These are phyloP conservation scores for Ophiostoma australiae DNA, from an alignment of 2,329 filamentous ascomycete species.

Conservation along the genomic window DNA sequence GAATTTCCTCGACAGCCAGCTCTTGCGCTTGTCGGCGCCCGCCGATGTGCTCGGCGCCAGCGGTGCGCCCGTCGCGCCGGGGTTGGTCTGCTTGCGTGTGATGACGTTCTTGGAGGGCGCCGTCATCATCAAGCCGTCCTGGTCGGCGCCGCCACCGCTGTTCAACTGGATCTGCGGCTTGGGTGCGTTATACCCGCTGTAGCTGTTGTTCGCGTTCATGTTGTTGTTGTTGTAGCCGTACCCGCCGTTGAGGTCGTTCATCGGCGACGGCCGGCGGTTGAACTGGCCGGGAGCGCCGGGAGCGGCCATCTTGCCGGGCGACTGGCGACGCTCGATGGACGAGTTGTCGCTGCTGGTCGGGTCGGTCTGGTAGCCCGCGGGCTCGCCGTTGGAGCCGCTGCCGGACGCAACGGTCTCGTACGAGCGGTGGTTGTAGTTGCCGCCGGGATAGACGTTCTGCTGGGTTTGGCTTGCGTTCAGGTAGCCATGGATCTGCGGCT, in stretches of 20 bases:
- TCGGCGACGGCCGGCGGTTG: conserved; percentile 13
- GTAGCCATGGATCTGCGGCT: conserved; percentile 34
- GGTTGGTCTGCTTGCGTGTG: conserved; percentile 35
- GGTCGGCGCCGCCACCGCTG: not conserved
- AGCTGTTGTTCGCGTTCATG: conserved; percentile 16
- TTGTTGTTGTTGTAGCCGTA: conserved; percentile 26
- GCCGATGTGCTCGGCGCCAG: conserved; percentile 23
- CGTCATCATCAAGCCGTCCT: not conserved
- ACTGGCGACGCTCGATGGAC: conserved; percentile 64
- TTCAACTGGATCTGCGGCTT: conserved; percentile 16
- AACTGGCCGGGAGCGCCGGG: conserved; percentile 5
- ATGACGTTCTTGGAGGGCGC: conserved; percentile 19
- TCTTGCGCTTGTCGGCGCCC: conserved; percentile 69
- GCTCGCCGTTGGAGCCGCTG: conserved; percentile 68
- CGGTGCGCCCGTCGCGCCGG: conserved; percentile 28
- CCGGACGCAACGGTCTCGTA: conserved; percentile 83
- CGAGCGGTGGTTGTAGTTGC: conserved; percentile 60
- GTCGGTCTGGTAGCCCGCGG: conserved; percentile 75
- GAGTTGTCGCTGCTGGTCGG: conserved; percentile 86
- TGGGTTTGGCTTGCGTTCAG: conserved; percentile 37
- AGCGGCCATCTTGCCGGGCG: conserved; percentile 38
- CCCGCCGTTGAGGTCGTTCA: conserved; percentile 13
- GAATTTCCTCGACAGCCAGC: conserved; percentile 81
- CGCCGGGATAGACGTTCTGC: conserved; percentile 12
- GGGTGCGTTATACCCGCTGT: conserved; percentile 15